phyloP scores from a whole-genome alignment of 257 asterid species.

The Nicotiana obtusifolia region DNA sequence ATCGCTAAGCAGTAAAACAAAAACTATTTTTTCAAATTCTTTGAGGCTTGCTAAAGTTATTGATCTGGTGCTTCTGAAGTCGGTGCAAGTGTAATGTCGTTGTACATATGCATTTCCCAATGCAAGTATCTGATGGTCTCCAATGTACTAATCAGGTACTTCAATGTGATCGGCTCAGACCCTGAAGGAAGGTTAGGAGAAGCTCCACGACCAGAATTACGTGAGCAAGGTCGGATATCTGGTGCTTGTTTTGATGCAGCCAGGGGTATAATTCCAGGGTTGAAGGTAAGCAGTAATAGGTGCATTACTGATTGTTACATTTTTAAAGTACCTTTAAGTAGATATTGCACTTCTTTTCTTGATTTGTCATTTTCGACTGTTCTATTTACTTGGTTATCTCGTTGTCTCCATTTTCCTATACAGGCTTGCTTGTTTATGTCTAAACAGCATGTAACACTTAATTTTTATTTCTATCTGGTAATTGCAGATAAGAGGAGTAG shows the following conservation, averaged over 20 bases:
- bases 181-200: constrained; percentile 86
- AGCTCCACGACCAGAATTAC: constrained; percentile 84
- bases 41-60: too few relatives aligned
- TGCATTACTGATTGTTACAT: background rate
- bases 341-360: background rate
- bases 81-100: background rate
- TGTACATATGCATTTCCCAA: background rate
- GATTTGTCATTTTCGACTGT: background rate
- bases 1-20: background rate
- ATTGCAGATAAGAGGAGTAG: constrained; percentile 71
- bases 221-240: constrained; percentile 92
- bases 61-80: background rate
- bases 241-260: constrained; percentile 99
- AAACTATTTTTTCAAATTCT: too few relatives aligned
- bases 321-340: background rate
- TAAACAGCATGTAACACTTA: background rate
- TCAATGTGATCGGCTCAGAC: constrained; percentile 90
- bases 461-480: background rate
- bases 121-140: background rate
- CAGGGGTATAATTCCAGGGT: constrained; percentile 81
- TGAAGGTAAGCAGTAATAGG: constrained; percentile 44
- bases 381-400: background rate
- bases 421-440: background rate
- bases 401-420: background rate
- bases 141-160: constrained; percentile 50